Evolutionary conservation across 805 yeast species (phyloP).

Genomic region (Ascoidea tarda): DNA sequence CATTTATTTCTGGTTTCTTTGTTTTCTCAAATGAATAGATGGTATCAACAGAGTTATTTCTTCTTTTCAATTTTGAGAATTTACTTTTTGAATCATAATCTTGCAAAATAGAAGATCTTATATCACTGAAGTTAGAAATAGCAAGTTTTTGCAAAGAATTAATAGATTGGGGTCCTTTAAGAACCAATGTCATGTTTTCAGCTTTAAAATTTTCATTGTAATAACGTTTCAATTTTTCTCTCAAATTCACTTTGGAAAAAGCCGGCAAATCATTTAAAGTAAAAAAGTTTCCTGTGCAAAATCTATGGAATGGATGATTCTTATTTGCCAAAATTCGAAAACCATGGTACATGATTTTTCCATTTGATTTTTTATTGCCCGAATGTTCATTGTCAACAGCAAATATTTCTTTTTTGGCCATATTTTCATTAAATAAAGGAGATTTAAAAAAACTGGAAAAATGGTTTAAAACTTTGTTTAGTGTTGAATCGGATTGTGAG

Average conservation of each 20-base stretch:
- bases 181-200: conserved; percentile 38
- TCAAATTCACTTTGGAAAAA: conserved; percentile 21
- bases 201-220: conserved; percentile 28
- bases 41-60: not conserved
- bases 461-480: conserved; percentile 30
- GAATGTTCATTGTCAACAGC: conserved; percentile 58
- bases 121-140: conserved; percentile 24
- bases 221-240: conserved; percentile 22
- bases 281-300: conserved; percentile 49
- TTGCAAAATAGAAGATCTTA: conserved; percentile 11
- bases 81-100: conserved; percentile 6
- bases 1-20: not conserved
- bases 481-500: conserved; percentile 20
- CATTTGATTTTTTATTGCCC: conserved; percentile 28
- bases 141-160: conserved; percentile 41
- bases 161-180: conserved; percentile 55
- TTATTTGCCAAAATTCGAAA: conserved; percentile 32
- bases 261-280: conserved; percentile 28
- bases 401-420: conserved; percentile 34
- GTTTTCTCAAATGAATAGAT: not conserved
- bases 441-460: conserved; percentile 36
- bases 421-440: conserved; percentile 33
- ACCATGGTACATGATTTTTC: conserved; percentile 45
- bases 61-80: conserved; percentile 5
- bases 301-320: conserved; percentile 37